Percentiles rank a stretch among this genome's conserved stretches.
Evolutionary conservation across 345 rosid species (phyloP).

Genomic region (Brassica cretica): DNA sequence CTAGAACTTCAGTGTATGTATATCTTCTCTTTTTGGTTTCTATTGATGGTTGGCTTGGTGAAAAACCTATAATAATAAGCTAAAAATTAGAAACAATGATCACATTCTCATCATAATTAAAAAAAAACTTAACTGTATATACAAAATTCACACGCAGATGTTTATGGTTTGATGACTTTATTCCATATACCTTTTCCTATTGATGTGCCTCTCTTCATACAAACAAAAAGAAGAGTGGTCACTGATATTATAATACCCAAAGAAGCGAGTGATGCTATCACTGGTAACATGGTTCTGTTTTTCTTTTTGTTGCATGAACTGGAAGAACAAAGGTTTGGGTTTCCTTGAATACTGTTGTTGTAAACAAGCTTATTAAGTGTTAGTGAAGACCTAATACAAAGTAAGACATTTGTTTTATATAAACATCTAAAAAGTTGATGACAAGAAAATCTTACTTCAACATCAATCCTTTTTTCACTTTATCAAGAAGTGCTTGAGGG

Average conservation of each 20-base stretch:
- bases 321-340: constrained; percentile 32
- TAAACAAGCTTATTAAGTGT: constrained; percentile 7
- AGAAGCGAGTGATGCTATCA: constrained; percentile 32
- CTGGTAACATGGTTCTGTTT: constrained; percentile 3
- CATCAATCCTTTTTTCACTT: constrained; percentile 21
- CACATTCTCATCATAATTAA: constrained; percentile 19
- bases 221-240: constrained; percentile 18
- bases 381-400: constrained; percentile 1
- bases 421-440: background rate
- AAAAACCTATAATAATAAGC: constrained; percentile 25
- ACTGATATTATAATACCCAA: constrained; percentile 9
- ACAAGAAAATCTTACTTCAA: constrained; percentile 28
- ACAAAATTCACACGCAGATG: background rate
- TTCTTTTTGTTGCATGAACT: constrained; percentile 33
- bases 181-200: constrained; percentile 15
- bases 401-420: background rate
- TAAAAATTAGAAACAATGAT: constrained; percentile 3
- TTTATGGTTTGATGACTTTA: constrained; percentile 7
- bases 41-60: constrained; percentile 26
- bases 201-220: constrained; percentile 4
- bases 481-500: constrained; percentile 40
- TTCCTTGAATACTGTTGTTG: constrained; percentile 31
- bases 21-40: constrained; percentile 21
- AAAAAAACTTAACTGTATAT: too few relatives aligned
- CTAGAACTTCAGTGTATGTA: constrained; percentile 25